phyloP scores from a whole-genome alignment of 768 basidiomycete species.

The Suillus luteus region DNA sequence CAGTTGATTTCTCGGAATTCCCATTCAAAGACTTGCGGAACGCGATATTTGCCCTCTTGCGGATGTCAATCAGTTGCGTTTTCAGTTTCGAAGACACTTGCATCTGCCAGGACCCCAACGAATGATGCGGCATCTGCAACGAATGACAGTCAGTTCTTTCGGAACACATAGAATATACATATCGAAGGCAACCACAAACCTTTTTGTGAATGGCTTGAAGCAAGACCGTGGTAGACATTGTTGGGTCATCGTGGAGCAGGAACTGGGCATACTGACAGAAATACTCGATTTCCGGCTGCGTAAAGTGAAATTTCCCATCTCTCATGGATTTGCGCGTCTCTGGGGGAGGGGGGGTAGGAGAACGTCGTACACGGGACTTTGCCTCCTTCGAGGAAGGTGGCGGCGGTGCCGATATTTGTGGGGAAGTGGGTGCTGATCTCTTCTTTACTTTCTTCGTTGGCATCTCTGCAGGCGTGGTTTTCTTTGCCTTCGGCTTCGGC shows the following conservation, averaged over 20 bases:
- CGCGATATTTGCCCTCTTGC: conserved; percentile 53
- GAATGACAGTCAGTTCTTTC: conserved; percentile 6
- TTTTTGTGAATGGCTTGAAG: conserved; percentile 44
- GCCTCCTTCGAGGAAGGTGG: conserved; percentile 9
- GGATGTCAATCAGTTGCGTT: conserved; percentile 45
- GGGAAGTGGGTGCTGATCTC: conserved; percentile 8
- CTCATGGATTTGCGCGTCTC: conserved; percentile 29
- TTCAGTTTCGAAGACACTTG: conserved; percentile 37
- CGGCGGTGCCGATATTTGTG: background rate
- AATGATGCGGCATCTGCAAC: conserved; percentile 64
- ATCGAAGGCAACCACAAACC: conserved; percentile 34
- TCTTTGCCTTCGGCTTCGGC: conserved; percentile 15
- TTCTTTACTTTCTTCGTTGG: conserved; percentile 15
- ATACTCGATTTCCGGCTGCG: conserved; percentile 54
- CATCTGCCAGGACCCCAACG: conserved; percentile 50
- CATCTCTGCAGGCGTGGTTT: conserved; percentile 9
- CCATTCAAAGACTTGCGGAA: conserved; percentile 41
- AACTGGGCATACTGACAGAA: conserved; percentile 44
- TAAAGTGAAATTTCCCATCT: conserved; percentile 45
- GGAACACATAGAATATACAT: background rate
- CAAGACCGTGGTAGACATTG: conserved; percentile 41
- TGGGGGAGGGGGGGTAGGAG: conserved; percentile 51
- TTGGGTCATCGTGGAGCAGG: conserved; percentile 50
- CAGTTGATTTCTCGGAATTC: background rate
- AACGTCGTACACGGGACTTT: conserved; percentile 20